Percentiles rank a stretch among this genome's conserved stretches.
These are phyloP conservation scores for Trametes sanguinea DNA, from an alignment of 768 basidiomycete species.

Conservation along the genomic window DNA sequence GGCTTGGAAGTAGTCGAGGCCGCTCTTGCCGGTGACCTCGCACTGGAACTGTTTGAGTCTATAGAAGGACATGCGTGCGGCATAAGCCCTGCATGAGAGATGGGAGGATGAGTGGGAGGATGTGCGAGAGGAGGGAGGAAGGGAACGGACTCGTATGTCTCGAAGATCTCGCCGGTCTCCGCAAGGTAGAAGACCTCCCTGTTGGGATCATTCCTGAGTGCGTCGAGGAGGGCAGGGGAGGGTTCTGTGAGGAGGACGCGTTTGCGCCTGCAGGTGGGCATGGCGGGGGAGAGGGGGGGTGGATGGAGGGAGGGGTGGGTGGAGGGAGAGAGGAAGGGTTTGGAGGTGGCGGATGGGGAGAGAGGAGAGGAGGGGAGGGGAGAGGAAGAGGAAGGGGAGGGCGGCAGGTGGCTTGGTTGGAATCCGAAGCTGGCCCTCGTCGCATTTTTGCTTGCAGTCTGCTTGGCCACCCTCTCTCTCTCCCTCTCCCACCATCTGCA, in stretches of 20 bases:
- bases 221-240: constrained; percentile 66
- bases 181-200: constrained; percentile 88
- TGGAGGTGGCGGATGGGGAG: constrained; percentile 41
- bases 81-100: constrained; percentile 60
- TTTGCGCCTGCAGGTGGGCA: constrained; percentile 90
- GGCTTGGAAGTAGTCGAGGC: constrained; percentile 93
- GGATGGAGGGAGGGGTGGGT: constrained; percentile 43
- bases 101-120: constrained; percentile 22
- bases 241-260: constrained; percentile 87
- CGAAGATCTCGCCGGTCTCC: constrained; percentile 97
- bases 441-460: constrained; percentile 33
- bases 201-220: constrained; percentile 61
- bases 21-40: constrained; percentile 94
- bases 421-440: constrained; percentile 31
- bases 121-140: constrained; percentile 28
- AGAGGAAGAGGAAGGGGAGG: constrained; percentile 36
- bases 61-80: constrained; percentile 93
- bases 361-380: constrained; percentile 45
- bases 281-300: constrained; percentile 36
- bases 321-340: constrained; percentile 39
- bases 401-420: constrained; percentile 32
- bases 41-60: constrained; percentile 93
- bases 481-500: constrained; percentile 21
- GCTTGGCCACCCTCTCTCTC: constrained; percentile 8
- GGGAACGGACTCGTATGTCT: constrained; percentile 85